Evolutionary conservation across 331 rosid species (phyloP), one percentile per base, ranked within the genome.

Genomic region (Telfairia occidentalis): DNA sequence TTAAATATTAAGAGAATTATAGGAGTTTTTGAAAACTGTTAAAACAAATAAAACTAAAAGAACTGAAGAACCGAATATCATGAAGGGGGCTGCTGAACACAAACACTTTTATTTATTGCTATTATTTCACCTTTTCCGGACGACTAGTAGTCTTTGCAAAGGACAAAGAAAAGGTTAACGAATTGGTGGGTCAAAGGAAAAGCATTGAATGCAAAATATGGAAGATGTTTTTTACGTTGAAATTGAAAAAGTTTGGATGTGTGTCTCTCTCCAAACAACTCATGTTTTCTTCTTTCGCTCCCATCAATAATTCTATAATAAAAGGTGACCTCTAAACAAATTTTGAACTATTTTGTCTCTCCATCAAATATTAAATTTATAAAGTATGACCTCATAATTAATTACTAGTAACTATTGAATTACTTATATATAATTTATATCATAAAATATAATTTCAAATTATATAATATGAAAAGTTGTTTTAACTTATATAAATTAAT

Each of bases 171-270:
- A 18, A 6, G 0, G 32, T 37, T 38, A 38, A 66, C 34, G 52
- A 6, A 66, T 40, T 66, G 53, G 52, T 66, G 34, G 73, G 73
- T 66, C 53, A 67, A 67, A 0, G 73, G 45, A 34, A 9, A 34
- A 67, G 53, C 55, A 69, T 69, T 69, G 15, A 69, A 69, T 69
- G 74, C 74, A 15, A 69, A 42, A 42, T 69, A 7, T 32, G 3
- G 21, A 64, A 37, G 49, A 65, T 65, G 72, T 50, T 37, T 65
- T 38, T 40, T 18, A 7, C 19, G 50, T 65, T 65, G 50, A 37
- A 65, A 37, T 38, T 4, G 8, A 19, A 55, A 58, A 9, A 15
- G 1, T 64, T 37, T 19, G 71, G 19, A 35, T 16, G 3, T 9
- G 4, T 58, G 21, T 2, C 5, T 29, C 16, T 32, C 26, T 61